Evolutionary conservation across 768 basidiomycete genomes (phyloP), one percentile per base, ranked within the genome.

Genomic region (Kwoniella europaea): DNA sequence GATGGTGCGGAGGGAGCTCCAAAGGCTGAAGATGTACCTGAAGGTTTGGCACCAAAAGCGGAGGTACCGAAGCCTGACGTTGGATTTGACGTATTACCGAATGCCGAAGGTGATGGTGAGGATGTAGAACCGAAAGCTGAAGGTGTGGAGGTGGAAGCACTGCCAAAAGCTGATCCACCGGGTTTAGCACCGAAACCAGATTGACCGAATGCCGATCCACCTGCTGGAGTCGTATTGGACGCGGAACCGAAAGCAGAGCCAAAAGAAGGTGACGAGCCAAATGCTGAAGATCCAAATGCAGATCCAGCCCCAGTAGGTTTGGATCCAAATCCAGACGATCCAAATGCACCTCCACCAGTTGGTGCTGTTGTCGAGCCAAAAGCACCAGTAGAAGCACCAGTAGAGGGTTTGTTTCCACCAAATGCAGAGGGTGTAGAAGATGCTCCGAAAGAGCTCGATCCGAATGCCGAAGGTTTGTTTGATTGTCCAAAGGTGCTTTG

Each of bases 91-190:
- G 54, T 46, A 16, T 53, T 15, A n/a, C 71, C 71, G 46, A 73
- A 76, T 1, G 68, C 72, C 15, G 71, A 72, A 24, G 63, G 15
- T 35, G 35, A 35, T 15, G 67, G 18, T 54, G 74, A 15, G 13
- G 74, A 16, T 7, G 68, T 67, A 10, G 50, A 63, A 46, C 73
- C 76, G 24, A 75, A 78, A 10, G 76, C 72, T 4, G 76, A 71
- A 16, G 60, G 42, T 41, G 67, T 63, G 46, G 44, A 50, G 2
- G 63, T 55, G 13, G 63, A 13, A 7, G 46, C 15, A n/a, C 24
- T 7, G 20, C 72, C 73, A 52, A 74, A 71, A 13, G 72, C 68
- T 56, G 72, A 67, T 22, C 61, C 68, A 13, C 10, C 20, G 1
- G 65, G 12, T 43, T 50, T 50, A 50, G 46, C 46, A 50, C 46